Conservation (phyloP, 2,329 filamentous ascomycete genomes). For the Chrysosporium queenslandicum region DNA sequence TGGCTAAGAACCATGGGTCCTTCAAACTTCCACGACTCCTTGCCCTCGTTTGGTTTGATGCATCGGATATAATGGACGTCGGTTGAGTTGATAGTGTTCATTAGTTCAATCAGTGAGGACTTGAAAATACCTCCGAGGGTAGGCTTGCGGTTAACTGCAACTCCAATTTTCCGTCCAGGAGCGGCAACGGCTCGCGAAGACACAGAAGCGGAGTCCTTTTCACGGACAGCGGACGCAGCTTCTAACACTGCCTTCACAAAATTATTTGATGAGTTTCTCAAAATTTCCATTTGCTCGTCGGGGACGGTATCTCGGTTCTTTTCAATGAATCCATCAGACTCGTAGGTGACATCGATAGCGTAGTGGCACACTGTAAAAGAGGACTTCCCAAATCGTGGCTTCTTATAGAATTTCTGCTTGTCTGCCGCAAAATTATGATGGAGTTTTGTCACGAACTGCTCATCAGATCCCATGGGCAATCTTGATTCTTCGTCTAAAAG, state of each 20-base stretch:
- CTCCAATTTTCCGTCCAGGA: conserved; percentile 73
- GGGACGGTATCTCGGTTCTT: conserved; percentile 99
- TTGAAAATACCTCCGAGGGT: conserved; percentile 98
- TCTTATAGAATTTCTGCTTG: conserved; percentile 97
- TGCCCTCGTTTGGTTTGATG: conserved; percentile 97
- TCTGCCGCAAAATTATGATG: conserved; percentile 84
- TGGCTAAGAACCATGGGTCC: conserved; percentile 98
- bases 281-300: conserved; percentile 92
- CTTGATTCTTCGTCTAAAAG: conserved; percentile 93
- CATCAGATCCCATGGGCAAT: conserved; percentile 92
- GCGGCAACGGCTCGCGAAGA: conserved; percentile 66
- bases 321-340: conserved; percentile 97
- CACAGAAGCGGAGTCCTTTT: conserved; percentile 62
- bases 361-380: conserved; percentile 98
- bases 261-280: conserved; percentile 69
- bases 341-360: conserved; percentile 94
- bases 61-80: conserved; percentile 98
- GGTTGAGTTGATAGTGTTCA: conserved; percentile 94
- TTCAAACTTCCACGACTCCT: conserved; percentile 95
- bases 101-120: conserved; percentile 92
- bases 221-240: conserved; percentile 73
- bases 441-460: conserved; percentile 91
- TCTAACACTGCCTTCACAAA: conserved; percentile 80
- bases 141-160: conserved; percentile 89
- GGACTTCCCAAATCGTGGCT: conserved; percentile 93